Conservation (phyloP, 805 yeast genomes). For the Debaryomyces tyrocola region DNA sequence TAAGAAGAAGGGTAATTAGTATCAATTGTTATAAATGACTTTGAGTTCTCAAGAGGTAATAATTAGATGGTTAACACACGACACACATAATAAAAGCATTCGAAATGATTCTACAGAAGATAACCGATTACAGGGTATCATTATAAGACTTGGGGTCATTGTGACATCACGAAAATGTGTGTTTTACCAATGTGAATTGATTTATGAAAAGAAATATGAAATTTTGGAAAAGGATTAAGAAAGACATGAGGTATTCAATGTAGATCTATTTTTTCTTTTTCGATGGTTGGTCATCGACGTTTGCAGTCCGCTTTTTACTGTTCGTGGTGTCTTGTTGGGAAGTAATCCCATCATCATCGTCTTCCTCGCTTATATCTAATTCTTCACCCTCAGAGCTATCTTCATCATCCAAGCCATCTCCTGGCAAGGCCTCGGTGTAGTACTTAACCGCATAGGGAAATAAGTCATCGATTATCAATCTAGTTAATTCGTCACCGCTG, state of each 20-base stretch:
- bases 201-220: too few species aligned
- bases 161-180: not conserved
- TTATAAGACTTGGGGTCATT: not conserved
- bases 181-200: too few species aligned
- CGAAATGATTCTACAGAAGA: not conserved
- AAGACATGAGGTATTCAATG: too few species aligned
- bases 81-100: not conserved
- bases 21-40: not conserved
- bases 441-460: constrained; percentile 84
- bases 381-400: constrained; percentile 51
- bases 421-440: constrained; percentile 73
- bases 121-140: not conserved
- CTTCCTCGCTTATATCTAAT: constrained; percentile 56
- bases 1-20: not conserved
- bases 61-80: not conserved
- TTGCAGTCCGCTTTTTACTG: not conserved
- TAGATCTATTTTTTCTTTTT: not conserved
- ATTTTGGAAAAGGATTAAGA: too few species aligned
- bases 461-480: constrained; percentile 71
- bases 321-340: not conserved
- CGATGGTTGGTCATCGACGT: not conserved
- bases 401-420: constrained; percentile 47
- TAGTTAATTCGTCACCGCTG: constrained; percentile 75
- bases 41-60: not conserved
- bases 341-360: constrained; percentile 10